Percentiles rank a stretch among this genome's conserved stretches.
These are phyloP conservation scores for Immersiella caudata DNA, from an alignment of 495 filamentous ascomycete genomes.

Conservation along the genomic window DNA sequence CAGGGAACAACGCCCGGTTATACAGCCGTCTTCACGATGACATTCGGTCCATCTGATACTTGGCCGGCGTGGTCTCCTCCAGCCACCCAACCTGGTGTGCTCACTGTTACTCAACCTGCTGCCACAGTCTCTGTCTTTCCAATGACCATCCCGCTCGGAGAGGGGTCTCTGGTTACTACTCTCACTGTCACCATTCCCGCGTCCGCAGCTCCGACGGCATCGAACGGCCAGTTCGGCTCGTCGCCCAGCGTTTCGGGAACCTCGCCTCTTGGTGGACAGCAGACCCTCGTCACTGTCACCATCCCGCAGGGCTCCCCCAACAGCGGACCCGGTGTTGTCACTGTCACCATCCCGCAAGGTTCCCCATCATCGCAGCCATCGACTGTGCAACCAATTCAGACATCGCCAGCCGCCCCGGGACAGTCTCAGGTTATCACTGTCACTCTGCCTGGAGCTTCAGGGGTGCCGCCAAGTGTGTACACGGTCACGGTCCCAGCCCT, in stretches of 20 bases:
- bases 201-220: not conserved
- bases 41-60: not conserved
- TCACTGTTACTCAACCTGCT: conserved; percentile 5
- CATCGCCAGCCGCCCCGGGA: not conserved
- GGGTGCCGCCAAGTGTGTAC: not conserved
- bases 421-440: not conserved
- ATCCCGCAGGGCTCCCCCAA: conserved; percentile 4
- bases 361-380: not conserved
- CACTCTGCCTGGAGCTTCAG: not conserved
- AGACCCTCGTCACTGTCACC: not conserved
- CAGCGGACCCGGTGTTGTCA: not conserved
- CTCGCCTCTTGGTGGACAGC: not conserved
- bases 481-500: not conserved
- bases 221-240: not conserved
- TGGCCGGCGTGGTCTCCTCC: conserved; percentile 4
- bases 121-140: conserved; percentile 11
- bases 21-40: conserved; percentile 25
- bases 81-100: not conserved
- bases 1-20: conserved; percentile 21
- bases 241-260: not conserved
- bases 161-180: not conserved
- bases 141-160: not conserved
- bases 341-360: conserved; percentile 1
- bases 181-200: conserved; percentile 21
- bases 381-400: not conserved